phyloP scores from a whole-genome alignment of 1,284 basidiomycete species.

The Rhodotorula sp. region DNA sequence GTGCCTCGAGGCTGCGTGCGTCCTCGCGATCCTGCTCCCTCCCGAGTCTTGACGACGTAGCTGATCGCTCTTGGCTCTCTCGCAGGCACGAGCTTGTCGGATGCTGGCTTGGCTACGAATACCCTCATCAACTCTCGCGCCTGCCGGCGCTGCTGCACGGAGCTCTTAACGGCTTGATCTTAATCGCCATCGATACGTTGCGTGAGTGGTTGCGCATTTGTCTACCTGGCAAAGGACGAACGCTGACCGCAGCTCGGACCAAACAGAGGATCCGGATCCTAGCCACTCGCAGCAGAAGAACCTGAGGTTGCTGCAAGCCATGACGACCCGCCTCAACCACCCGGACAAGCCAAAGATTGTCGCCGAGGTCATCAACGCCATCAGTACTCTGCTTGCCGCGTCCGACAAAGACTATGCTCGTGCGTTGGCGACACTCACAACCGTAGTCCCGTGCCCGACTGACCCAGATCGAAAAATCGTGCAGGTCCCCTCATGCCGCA shows the following conservation, averaged over 20 bases:
- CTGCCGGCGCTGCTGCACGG: slow-evolving; percentile 16
- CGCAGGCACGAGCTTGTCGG: slow-evolving; percentile 24
- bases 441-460: too few species aligned
- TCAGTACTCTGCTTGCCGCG: too few species aligned
- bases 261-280: slow-evolving; percentile 27
- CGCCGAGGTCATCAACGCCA: background rate
- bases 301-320: slow-evolving; percentile 5
- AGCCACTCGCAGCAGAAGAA: slow-evolving; percentile 11
- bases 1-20: slow-evolving; percentile 28
- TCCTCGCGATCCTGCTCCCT: background rate
- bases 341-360: slow-evolving; percentile 2
- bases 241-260: too few species aligned
- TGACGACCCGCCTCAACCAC: slow-evolving; percentile 5
- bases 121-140: slow-evolving; percentile 14
- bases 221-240: background rate
- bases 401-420: too few species aligned
- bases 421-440: too few species aligned
- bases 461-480: too few species aligned
- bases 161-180: slow-evolving; percentile 29
- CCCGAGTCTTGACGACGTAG: too few species aligned
- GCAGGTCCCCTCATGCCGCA: background rate
- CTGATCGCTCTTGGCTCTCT: background rate
- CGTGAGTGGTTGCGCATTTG: slow-evolving; percentile 11
- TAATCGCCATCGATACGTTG: slow-evolving; percentile 28
- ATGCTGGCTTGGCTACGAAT: slow-evolving; percentile 23